These are phyloP conservation scores for Lotus japonicus DNA, from an alignment of 306 rosid species.

Conservation along the genomic window DNA sequence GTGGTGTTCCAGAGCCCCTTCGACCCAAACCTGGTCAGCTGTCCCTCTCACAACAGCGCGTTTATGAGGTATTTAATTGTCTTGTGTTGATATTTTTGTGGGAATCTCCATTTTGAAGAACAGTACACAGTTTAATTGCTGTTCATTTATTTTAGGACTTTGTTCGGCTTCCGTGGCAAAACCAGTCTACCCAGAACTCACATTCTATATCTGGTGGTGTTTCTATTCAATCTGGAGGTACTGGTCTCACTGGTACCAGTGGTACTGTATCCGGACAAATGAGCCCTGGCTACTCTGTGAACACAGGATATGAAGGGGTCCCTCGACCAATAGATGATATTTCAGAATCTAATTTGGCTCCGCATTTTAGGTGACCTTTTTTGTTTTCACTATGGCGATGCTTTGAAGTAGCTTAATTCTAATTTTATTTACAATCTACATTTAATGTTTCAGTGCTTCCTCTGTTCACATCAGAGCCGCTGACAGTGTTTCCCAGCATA, in stretches of 20 bases:
- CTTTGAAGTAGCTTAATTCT: background rate
- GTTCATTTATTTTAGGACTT: conserved; percentile 56
- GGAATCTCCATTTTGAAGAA: background rate
- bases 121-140: conserved; percentile 1
- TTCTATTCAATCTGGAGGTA: conserved; percentile 42
- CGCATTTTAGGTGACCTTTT: conserved; percentile 53
- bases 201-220: conserved; percentile 58
- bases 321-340: conserved; percentile 70
- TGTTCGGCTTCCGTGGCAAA: conserved; percentile 98
- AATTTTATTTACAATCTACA: conserved; percentile 16
- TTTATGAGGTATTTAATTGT: conserved; percentile 66
- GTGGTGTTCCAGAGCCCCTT: conserved; percentile 87
- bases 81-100: background rate
- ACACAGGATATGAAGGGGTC: conserved; percentile 64
- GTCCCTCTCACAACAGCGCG: conserved; percentile 85
- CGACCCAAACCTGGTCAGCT: conserved; percentile 97
- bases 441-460: conserved; percentile 48
- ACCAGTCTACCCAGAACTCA: conserved; percentile 67
- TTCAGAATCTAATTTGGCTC: conserved; percentile 48
- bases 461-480: conserved; percentile 50
- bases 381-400: background rate
- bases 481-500: conserved; percentile 57
- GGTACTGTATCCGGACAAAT: conserved; percentile 57
- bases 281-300: conserved; percentile 54
- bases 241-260: conserved; percentile 53